Evolutionary conservation across 2,329 filamentous ascomycete species (phyloP), one percentile per base, ranked within the genome.

Genomic region (Hypoxylon sp.): DNA sequence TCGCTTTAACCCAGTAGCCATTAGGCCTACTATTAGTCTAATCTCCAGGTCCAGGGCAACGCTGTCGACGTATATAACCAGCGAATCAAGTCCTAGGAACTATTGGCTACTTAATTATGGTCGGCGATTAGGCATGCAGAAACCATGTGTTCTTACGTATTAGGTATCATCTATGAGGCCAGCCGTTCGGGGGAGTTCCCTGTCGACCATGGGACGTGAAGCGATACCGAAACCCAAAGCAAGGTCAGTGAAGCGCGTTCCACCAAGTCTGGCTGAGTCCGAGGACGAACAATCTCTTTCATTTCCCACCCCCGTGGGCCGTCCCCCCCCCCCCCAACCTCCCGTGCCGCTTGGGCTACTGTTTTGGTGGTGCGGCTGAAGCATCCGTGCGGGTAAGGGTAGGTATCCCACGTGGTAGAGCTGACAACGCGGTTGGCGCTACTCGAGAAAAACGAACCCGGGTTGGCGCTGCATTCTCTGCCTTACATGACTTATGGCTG

Each of bases 391-490:
- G 56, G 56, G 41, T n/a, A 41, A 56, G 56, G 57, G 28, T 59
- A 55, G 54, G 39, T 60, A 60, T 64, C 62, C 53, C 57, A 61
- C 57, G 62, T 64, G 62, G 52, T 37, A 17, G 20, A 17, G 20
- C 41, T 30, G n/a, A 52, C 49, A 47, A 47, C 43, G 22, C 39
- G 10, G 3, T 48, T 28, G 34, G 54, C 41, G 47, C 28, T 52
- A 19, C 28, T 22, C 37, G 48, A 6, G n/a, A 30, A 28, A 34
- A 57, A 53, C n/a, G 13, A 37, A 37, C 53, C 54, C 49, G 50
- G 34, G 13, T 8, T 53, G 37, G 39, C 20, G 20, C 11, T 30
- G 24, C n/a, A n/a, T n/a, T 26, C 24, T 26, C 37, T 26, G 39
- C 47, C 46, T 56, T 54, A 15, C 43, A 49, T 46, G 52, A 32